Percentiles rank a stretch among this genome's conserved stretches.
These are phyloP conservation scores for Heimioporus sp. DNA, from an alignment of 768 basidiomycete species.

Conservation along the genomic window DNA sequence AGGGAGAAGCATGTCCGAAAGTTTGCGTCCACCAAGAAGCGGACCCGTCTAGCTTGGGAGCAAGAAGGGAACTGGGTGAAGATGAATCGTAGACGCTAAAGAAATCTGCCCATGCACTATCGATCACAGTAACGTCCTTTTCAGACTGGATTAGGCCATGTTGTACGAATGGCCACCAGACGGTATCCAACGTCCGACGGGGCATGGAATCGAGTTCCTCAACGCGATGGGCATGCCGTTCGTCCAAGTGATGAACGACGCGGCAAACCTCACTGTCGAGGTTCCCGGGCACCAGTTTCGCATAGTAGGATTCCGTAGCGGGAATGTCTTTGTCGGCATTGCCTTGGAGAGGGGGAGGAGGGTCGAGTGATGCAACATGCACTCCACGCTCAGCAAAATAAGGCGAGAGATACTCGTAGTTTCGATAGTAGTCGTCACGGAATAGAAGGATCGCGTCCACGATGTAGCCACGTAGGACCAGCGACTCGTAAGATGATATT, in stretches of 20 bases:
- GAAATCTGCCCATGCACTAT: constrained; percentile 85
- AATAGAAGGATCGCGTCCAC: constrained; percentile 85
- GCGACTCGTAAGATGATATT: constrained; percentile 89
- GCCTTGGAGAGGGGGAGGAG: constrained; percentile 53
- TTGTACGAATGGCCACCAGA: constrained; percentile 99
- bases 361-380: constrained; percentile 49
- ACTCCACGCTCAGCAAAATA: constrained; percentile 79
- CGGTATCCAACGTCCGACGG: constrained; percentile 63
- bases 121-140: constrained; percentile 83
- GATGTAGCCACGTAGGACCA: constrained; percentile 85
- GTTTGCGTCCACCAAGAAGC: constrained; percentile 99
- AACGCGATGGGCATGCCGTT: constrained; percentile 63
- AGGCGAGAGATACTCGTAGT: constrained; percentile 74
- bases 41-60: constrained; percentile 81
- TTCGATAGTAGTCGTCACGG: constrained; percentile 82
- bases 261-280: constrained; percentile 40
- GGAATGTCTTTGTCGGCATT: constrained; percentile 45
- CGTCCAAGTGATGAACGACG: constrained; percentile 58
- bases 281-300: constrained; percentile 38
- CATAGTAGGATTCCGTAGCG: constrained; percentile 73
- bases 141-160: constrained; percentile 69
- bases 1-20: constrained; percentile 76
- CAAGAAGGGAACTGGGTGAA: constrained; percentile 38
- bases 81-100: constrained; percentile 66
- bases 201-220: constrained; percentile 77